These are phyloP conservation scores for Crithidia thermophila DNA, from an alignment of 208 protist species.

Conservation along the genomic window DNA sequence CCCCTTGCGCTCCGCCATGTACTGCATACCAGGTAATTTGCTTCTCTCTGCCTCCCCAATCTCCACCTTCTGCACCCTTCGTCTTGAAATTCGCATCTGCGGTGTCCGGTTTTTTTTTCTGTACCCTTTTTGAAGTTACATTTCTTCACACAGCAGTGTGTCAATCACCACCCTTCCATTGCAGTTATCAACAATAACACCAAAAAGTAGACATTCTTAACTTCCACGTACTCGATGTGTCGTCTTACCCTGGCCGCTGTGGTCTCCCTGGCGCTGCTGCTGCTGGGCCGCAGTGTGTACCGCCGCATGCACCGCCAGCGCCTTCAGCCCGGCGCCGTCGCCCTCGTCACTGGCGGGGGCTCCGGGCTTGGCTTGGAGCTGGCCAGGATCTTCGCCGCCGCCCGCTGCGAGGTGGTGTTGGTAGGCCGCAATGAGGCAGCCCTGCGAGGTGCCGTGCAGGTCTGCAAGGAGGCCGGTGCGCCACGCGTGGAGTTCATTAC, in stretches of 20 bases:
- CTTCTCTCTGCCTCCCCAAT: no score
- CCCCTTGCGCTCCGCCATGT: no score
- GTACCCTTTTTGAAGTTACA: no score
- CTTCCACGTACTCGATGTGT: neutral
- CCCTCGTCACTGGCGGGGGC: slow-evolving; percentile 82
- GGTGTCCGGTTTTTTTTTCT: no score
- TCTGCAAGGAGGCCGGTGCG: slow-evolving; percentile 51
- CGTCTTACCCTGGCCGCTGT: slow-evolving; percentile 13
- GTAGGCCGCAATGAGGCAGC: slow-evolving; percentile 63
- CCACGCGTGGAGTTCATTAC: slow-evolving; percentile 53
- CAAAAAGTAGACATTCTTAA: neutral
- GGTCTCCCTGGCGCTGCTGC: slow-evolving; percentile 29
- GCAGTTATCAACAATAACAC: no score
- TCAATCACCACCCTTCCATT: no score
- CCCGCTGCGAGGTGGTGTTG: slow-evolving; percentile 67
- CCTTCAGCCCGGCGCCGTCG: slow-evolving; percentile 51
- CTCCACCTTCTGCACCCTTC: no score
- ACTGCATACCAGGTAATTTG: no score
- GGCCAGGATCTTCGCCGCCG: slow-evolving; percentile 52
- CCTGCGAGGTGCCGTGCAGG: slow-evolving; percentile 37
- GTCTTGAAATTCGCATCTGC: no score
- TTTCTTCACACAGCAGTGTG: no score
- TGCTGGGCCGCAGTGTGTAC: slow-evolving; percentile 26
- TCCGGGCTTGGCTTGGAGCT: slow-evolving; percentile 75
- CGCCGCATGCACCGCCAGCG: slow-evolving; percentile 20